Conservation (phyloP, 305 asterid species). For the Nicotiana rustica region DNA sequence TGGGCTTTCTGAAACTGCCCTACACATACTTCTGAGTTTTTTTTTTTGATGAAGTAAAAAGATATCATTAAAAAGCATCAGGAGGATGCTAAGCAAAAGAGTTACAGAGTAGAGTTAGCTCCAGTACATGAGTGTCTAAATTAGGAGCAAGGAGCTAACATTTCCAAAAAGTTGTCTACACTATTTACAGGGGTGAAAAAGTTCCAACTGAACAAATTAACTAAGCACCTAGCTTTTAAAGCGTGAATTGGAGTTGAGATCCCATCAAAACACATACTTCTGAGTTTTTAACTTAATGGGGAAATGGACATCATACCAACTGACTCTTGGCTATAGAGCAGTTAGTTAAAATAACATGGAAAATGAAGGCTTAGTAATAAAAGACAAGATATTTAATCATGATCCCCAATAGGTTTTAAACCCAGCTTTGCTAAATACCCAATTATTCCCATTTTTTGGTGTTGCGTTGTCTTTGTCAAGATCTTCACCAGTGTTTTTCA, state of each 20-base stretch:
- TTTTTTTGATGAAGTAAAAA: conserved; percentile 2
- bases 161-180: too few species aligned
- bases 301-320: conserved; percentile 19
- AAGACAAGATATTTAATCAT: neutral
- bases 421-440: neutral
- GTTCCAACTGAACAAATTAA: too few species aligned
- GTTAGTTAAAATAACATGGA: neutral
- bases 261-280: neutral
- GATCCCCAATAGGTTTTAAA: neutral
- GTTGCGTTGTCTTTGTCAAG: conserved; percentile 26
- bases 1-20: neutral
- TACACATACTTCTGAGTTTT: neutral
- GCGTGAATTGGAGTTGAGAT: too few species aligned
- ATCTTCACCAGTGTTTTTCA: conserved; percentile 12
- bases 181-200: too few species aligned
- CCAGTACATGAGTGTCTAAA: conserved; percentile 11
- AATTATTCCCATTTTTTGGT: conserved; percentile 29
- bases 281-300: conserved; percentile 8
- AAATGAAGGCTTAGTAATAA: conserved; percentile 15
- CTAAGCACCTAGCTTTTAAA: too few species aligned
- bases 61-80: neutral
- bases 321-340: conserved; percentile 10
- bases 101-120: too few species aligned
- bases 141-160: too few species aligned
- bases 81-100: too few species aligned